phyloP scores from a whole-genome alignment of 1,284 basidiomycete species.

The Tylopilus orsonianus region DNA sequence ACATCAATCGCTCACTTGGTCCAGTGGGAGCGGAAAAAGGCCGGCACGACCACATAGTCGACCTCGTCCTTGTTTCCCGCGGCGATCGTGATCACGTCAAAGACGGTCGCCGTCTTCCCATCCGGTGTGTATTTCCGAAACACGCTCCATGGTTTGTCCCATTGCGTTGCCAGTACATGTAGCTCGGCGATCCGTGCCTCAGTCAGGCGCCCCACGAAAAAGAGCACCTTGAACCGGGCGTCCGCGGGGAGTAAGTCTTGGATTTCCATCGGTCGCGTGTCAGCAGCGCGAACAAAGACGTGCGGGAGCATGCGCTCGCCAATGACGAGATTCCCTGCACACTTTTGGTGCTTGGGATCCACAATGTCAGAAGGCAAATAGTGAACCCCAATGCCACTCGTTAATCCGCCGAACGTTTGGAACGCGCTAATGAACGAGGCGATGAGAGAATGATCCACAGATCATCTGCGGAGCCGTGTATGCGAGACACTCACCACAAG shows the following conservation, averaged over 20 bases:
- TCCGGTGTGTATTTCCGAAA: neutral
- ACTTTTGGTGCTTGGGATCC: neutral
- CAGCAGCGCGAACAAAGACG: neutral
- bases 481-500: slow-evolving; percentile 44
- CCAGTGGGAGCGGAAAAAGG: slow-evolving; percentile 1
- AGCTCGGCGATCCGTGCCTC: neutral
- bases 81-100: neutral
- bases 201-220: neutral
- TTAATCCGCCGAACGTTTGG: neutral
- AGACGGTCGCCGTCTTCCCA: neutral
- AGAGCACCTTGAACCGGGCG: neutral
- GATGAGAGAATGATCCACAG: neutral
- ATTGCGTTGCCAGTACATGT: neutral
- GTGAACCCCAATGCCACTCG: neutral
- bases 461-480: neutral
- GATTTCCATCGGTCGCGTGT: neutral
- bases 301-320: neutral
- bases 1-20: neutral
- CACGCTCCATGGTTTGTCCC: neutral
- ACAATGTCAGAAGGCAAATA: neutral
- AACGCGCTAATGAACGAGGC: neutral
- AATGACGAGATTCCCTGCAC: neutral
- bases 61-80: neutral
- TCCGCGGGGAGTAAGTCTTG: slow-evolving; percentile 1
- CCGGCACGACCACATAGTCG: neutral